phyloP scores from a whole-genome alignment of 805 yeast genomes.

The Barnettozyma californica region DNA sequence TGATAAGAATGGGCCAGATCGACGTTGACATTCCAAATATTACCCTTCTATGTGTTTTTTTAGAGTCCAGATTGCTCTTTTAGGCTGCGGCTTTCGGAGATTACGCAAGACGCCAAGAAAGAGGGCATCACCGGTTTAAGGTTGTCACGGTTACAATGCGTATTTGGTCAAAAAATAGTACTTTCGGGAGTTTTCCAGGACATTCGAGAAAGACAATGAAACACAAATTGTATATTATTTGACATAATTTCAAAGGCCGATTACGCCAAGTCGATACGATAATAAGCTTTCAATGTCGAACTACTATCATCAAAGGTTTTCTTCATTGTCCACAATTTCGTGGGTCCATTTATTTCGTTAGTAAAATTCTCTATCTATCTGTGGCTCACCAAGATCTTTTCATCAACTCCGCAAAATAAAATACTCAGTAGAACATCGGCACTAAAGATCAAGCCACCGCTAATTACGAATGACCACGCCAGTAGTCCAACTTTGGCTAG shows the following conservation, averaged over 20 bases:
- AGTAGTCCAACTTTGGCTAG: conserved; percentile 49
- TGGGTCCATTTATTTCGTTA: too few species aligned
- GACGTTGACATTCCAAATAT: too few species aligned
- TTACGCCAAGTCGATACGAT: too few species aligned
- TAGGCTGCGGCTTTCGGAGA: background rate
- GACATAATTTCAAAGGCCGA: background rate
- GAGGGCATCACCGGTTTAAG: too few species aligned
- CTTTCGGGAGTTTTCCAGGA: background rate
- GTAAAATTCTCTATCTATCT: background rate
- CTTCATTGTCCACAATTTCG: too few species aligned
- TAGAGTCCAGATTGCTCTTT: too few species aligned
- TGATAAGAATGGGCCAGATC: too few species aligned
- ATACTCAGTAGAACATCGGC: conserved; percentile 31
- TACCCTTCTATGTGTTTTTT: too few species aligned
- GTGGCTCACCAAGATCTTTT: conserved; percentile 19
- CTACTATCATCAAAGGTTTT: too few species aligned
- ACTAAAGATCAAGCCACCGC: conserved; percentile 40
- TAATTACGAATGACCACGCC: conserved; percentile 47
- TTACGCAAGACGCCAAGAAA: too few species aligned
- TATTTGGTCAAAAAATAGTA: background rate
- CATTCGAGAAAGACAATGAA: background rate
- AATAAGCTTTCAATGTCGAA: too few species aligned
- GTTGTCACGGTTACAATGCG: background rate
- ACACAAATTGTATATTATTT: background rate
- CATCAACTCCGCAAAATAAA: conserved; percentile 30